Base-by-base conservation (phyloP, 1,284 basidiomycete species). In the Porodaedalea pini region DNA sequence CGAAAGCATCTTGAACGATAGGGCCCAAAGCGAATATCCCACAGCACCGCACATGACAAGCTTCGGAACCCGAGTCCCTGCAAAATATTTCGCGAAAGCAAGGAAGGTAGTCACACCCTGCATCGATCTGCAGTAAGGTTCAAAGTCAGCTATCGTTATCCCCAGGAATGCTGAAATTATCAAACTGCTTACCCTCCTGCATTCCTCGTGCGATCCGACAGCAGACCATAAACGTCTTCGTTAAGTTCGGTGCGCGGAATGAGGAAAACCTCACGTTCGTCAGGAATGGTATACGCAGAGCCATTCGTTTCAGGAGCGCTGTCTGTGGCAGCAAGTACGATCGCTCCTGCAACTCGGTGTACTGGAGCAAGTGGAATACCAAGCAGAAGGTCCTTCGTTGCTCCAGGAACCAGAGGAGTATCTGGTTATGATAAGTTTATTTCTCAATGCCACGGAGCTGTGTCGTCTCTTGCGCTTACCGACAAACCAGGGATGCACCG, bases 401-500 rank as follows among this genome's bases (percentile, higher is more conserved):
- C 56, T 11, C 70, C 61, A 2, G 73, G 70, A 1, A 83, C 62
- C 54, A 83, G 80, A 29, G 65, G 69, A 3, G 80, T 83, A 51
- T 82, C 80, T 78, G 32, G 13, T 34, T 34, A 34, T 34, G 6
- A 13, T 34, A 6, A 34, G 13, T 34, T 34, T 13, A 34, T 34
- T 13, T 34, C 13, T 6, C 32, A 13, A 31, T 47, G 23, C n/a
- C n/a, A n/a, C n/a, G n/a, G n/a, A n/a, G n/a, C n/a, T n/a, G n/a
- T n/a, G n/a, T n/a, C n/a, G 2, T 31, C n/a, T 31, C 2, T 4
- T 15, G 25, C 10, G 61, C 69, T 51, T 55, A 78, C 79, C 78
- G 40, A 77, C 78, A 59, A 79, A 82, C 67, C 74, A 82, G 0
- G 82, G 81, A 56, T 78, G 79, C 29, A 85, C 75, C 57, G 73